A percentile compares a stretch with the other conserved stretches of the same genome.
These are phyloP conservation scores for Xylaria sp. DNA, from an alignment of 2,329 filamentous ascomycete species.

Conservation along the genomic window DNA sequence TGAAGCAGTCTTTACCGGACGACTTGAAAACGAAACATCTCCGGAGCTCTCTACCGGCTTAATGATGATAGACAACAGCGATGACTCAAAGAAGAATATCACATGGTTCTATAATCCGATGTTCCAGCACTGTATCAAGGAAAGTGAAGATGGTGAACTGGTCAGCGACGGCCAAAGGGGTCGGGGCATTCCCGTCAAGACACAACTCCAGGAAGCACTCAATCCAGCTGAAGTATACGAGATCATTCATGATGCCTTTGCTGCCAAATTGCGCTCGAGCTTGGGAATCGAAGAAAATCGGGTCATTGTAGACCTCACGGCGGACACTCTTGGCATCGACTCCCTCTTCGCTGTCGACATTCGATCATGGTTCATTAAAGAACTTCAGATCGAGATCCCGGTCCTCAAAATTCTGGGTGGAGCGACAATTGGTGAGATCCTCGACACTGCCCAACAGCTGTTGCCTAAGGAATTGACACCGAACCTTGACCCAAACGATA, in stretches of 20 bases:
- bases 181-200: neutral
- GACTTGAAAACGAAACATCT: neutral
- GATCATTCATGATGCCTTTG: slow-evolving; percentile 30
- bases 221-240: slow-evolving; percentile 12
- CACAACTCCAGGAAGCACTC: slow-evolving; percentile 18
- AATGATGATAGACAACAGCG: slow-evolving; percentile 17
- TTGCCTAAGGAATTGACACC: slow-evolving; percentile 25
- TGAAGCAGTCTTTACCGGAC: slow-evolving; percentile 37
- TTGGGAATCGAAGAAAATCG: slow-evolving; percentile 19
- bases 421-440: slow-evolving; percentile 33
- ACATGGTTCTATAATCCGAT: slow-evolving; percentile 24
- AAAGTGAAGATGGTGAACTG: neutral
- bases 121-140: slow-evolving; percentile 18
- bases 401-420: slow-evolving; percentile 52
- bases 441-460: slow-evolving; percentile 2
- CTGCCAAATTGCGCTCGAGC: slow-evolving; percentile 17
- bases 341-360: slow-evolving; percentile 50
- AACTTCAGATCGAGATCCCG: slow-evolving; percentile 56
- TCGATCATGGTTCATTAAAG: slow-evolving; percentile 59
- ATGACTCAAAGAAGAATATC: slow-evolving; percentile 9
- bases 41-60: slow-evolving; percentile 33
- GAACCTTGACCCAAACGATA: slow-evolving; percentile 15
- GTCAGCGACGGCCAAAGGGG: neutral
- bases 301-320: slow-evolving; percentile 36
- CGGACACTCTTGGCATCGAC: slow-evolving; percentile 42